Conservation (phyloP, 805 yeast species). For the Hemisphaericaspora nanyangensis region DNA sequence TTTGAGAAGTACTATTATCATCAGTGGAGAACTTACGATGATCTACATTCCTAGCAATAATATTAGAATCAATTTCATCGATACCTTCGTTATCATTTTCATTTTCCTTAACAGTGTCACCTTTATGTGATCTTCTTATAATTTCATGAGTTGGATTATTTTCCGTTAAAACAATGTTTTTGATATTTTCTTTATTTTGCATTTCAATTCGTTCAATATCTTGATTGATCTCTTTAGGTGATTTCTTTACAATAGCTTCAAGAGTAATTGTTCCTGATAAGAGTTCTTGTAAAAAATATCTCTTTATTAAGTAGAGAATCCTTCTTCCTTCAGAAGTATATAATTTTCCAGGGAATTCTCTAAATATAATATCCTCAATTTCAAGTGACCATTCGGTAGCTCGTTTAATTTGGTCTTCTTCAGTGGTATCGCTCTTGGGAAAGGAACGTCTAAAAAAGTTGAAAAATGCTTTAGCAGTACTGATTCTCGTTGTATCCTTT, state of each 20-base stretch:
- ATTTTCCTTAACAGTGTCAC: constrained; percentile 49
- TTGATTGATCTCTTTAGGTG: constrained; percentile 77
- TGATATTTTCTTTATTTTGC: constrained; percentile 10
- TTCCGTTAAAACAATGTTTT: constrained; percentile 46
- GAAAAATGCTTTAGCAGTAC: constrained; percentile 50
- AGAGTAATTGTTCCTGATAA: constrained; percentile 51
- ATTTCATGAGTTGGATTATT: constrained; percentile 48
- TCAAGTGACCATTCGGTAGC: constrained; percentile 46
- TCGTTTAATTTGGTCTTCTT: constrained; percentile 23
- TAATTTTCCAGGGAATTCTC: constrained; percentile 31
- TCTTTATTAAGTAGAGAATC: constrained; percentile 47
- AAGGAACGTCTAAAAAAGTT: constrained; percentile 41
- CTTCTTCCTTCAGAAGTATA: constrained; percentile 71
- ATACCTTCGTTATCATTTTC: constrained; percentile 18
- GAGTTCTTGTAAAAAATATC: constrained; percentile 51
- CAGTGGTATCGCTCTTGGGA: constrained; percentile 18
- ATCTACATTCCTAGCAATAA: constrained; percentile 32
- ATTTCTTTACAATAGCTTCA: constrained; percentile 55
- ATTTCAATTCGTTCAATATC: constrained; percentile 48
- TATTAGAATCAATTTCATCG: constrained; percentile 19
- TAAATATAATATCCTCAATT: constrained; percentile 49
- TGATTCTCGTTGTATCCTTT: constrained; percentile 38
- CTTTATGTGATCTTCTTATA: constrained; percentile 79
- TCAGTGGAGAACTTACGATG: constrained; percentile 31
- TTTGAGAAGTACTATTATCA: constrained; percentile 4